Percentiles rank a stretch among this genome's conserved stretches.
Evolutionary conservation across 805 yeast genomes (phyloP).

Genomic region (Starmerella vitae): DNA sequence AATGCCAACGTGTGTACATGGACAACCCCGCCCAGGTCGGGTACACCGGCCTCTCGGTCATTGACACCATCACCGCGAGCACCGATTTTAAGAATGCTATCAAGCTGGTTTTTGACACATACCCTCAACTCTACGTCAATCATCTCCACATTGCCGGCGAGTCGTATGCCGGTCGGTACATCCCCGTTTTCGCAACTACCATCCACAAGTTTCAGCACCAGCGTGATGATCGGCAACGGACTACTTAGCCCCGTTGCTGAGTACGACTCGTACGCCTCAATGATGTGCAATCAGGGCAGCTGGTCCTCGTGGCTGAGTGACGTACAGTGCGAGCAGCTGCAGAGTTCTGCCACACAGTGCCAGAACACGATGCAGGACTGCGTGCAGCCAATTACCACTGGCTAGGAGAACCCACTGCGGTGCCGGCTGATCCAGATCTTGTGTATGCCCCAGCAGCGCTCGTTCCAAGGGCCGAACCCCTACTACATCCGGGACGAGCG

Average conservation of each 20-base stretch:
- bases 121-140: constrained; percentile 49
- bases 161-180: constrained; percentile 87
- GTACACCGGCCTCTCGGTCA: constrained; percentile 51
- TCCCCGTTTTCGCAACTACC: constrained; percentile 62
- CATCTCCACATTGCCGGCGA: constrained; percentile 86
- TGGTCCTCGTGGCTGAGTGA: constrained; percentile 28
- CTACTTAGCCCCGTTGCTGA: constrained; percentile 74
- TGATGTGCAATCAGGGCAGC: constrained; percentile 90
- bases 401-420: constrained; percentile 1
- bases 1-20: constrained; percentile 79
- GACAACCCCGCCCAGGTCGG: constrained; percentile 95
- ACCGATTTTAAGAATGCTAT: constrained; percentile 76
- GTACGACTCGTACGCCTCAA: constrained; percentile 68
- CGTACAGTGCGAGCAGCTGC: constrained; percentile 13
- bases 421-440: constrained; percentile 9
- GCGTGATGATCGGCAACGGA: constrained; percentile 86
- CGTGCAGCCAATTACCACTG: constrained; percentile 1
- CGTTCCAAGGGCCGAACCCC: constrained; percentile 38
- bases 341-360: constrained; percentile 8
- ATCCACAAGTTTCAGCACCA: constrained; percentile 41
- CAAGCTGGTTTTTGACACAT: constrained; percentile 67
- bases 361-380: constrained; percentile 9
- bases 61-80: constrained; percentile 70
- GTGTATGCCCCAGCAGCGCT: constrained; percentile 11
- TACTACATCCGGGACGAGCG: constrained; percentile 48